These are phyloP conservation scores for Corrigiola litoralis DNA, from an alignment of 179 eudicot genomes.

Conservation along the genomic window DNA sequence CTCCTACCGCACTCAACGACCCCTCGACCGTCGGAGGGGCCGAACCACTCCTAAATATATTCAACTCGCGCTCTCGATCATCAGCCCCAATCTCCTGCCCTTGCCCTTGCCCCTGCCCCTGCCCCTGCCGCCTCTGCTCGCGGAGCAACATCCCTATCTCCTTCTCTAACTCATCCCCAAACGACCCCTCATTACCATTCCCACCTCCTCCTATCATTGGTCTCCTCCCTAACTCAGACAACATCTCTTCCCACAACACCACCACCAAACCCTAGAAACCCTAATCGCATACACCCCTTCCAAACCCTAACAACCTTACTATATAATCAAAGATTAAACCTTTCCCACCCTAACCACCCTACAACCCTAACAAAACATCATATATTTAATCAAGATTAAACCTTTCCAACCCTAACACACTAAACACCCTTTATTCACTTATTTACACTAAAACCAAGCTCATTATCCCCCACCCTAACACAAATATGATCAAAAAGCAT, in stretches of 20 bases:
- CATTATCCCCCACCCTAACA: slow-evolving; percentile 1
- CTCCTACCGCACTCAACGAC: slow-evolving; percentile 74
- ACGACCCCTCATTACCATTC: slow-evolving; percentile 50
- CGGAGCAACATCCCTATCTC: slow-evolving; percentile 59
- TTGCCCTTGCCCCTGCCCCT: slow-evolving; percentile 40
- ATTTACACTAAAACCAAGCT: slow-evolving; percentile 2
- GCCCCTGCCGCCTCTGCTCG: slow-evolving; percentile 49
- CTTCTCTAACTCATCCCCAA: slow-evolving; percentile 65
- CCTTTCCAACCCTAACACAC: slow-evolving; percentile 4
- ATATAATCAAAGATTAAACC: slow-evolving; percentile 5
- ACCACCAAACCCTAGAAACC: slow-evolving; percentile 23
- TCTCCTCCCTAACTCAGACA: slow-evolving; percentile 62
- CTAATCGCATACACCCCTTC: slow-evolving; percentile 5
- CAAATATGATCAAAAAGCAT: slow-evolving; percentile 18
- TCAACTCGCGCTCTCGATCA: slow-evolving; percentile 61
- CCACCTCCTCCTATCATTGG: slow-evolving; percentile 52
- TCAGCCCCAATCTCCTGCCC: slow-evolving; percentile 26
- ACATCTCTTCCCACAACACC: slow-evolving; percentile 30
- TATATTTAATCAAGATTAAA: background rate
- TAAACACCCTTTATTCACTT: background rate
- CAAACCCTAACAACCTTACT: slow-evolving; percentile 8
- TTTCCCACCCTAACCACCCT: slow-evolving; percentile 7
- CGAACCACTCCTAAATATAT: slow-evolving; percentile 80
- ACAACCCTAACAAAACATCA: no score
- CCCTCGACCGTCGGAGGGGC: slow-evolving; percentile 99